phyloP scores from a whole-genome alignment of 1,139 yeast genomes.

The Zygosaccharomyces pseudobailii region DNA sequence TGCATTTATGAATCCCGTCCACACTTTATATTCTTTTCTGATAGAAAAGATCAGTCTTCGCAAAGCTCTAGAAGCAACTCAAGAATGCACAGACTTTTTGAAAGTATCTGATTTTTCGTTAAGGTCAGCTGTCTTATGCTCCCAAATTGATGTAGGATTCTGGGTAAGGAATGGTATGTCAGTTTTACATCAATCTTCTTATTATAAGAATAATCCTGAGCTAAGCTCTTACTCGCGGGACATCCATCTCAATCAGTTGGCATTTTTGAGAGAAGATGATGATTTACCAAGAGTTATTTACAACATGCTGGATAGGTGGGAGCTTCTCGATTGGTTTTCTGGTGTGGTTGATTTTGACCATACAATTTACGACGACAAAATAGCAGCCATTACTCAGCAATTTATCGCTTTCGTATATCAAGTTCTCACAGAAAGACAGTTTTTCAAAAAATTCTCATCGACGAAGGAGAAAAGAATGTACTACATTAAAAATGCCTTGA shows the following conservation, averaged over 20 bases:
- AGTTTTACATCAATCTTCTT: conserved; percentile 44
- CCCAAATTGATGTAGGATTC: conserved; percentile 53
- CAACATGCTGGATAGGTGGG: conserved; percentile 60
- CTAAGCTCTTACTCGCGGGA: conserved; percentile 44
- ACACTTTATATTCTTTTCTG: conserved; percentile 41
- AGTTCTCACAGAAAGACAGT: conserved; percentile 50
- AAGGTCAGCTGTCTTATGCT: conserved; percentile 51
- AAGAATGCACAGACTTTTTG: conserved; percentile 35
- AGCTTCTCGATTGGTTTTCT: conserved; percentile 49
- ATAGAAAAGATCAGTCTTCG: conserved; percentile 27
- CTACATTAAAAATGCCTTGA: conserved; percentile 39
- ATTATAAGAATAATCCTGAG: conserved; percentile 35
- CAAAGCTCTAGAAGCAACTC: conserved; percentile 19
- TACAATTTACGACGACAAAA: conserved; percentile 58
- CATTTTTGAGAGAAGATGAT: conserved; percentile 45
- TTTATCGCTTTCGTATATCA: conserved; percentile 54
- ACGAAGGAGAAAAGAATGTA: conserved; percentile 29
- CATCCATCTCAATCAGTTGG: conserved; percentile 54
- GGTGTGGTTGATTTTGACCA: conserved; percentile 36
- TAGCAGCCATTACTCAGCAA: conserved; percentile 47
- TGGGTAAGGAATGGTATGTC: conserved; percentile 66
- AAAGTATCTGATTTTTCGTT: conserved; percentile 52
- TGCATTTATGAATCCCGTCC: conserved; percentile 57
- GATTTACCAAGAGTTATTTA: conserved; percentile 38
- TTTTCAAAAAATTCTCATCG: conserved; percentile 37